Base-by-base conservation (phyloP, 768 basidiomycete genomes). In the Mycena chlorophos region DNA sequence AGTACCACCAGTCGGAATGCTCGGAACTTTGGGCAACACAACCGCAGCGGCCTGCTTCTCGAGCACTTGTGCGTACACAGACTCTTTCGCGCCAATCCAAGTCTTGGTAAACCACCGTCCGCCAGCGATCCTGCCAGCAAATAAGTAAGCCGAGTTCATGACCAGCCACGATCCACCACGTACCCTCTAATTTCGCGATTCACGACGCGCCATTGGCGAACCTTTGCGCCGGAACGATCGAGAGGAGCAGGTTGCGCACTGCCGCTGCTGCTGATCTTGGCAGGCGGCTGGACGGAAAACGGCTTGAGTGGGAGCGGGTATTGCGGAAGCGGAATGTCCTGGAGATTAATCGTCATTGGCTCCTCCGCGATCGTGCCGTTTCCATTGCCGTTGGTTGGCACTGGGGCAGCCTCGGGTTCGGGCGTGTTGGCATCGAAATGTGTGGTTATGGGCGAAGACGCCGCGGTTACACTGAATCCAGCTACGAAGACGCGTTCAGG, bases 61-160 rank as follows among this genome's bases (percentile, higher is more conserved):
- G 29, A 63, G 62, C 16, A 68, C 68, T 23, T 70, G 62, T 5
- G 84, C 80, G 55, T 79, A 84, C 48, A 87, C 80, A 10, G 88
- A 89, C 49, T 90, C 88, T 68, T 88, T 90, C 57, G 85, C 86
- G 22, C 89, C 90, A n/a, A 89, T 87, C 89, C 89, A 92, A n/a
- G 87, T 72, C 28, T 79, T 80, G 5, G 84, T 73, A 61, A 91
- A 86, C 90, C 90, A 92, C 37, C 89, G 82, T 1, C 90, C 90
- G 13, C 90, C 90, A 19, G 86, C 89, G 49, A 92, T 89, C 5
- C 90, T 90, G 31, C n/a, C n/a, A n/a, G n/a, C n/a, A 8, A 37
- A 8, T 42, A 14, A 19, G 40, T 42, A 8, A 42, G 40, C 20
- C 40, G 40, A 19, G 13, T 42, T 6, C 14, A 42, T 14, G 8